Evolutionary conservation across 208 protist genomes (phyloP).

Genomic region (Crithidia acanthocephali): DNA sequence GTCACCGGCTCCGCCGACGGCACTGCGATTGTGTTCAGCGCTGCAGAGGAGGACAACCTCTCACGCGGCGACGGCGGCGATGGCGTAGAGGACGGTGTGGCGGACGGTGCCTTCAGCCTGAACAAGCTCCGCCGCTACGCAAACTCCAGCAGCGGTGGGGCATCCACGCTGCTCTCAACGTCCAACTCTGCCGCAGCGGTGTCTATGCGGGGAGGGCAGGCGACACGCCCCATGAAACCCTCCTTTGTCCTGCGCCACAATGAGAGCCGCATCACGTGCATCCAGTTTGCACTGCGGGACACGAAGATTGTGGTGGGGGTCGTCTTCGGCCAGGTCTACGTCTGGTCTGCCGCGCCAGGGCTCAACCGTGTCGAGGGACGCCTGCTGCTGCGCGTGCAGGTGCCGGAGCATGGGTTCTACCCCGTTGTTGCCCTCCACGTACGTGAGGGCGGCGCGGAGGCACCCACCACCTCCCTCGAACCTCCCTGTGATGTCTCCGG

Average conservation of each 20-base stretch:
- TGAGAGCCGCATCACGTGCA: constrained; percentile 48
- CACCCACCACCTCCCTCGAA: neutral
- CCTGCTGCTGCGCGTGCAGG: constrained; percentile 57
- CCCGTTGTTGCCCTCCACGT: constrained; percentile 54
- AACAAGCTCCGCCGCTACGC: neutral
- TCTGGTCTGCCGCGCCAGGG: constrained; percentile 73
- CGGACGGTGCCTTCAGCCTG: neutral
- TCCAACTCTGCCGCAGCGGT: neutral
- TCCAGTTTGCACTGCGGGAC: constrained; percentile 55
- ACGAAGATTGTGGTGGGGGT: constrained; percentile 71
- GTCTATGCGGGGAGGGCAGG: neutral
- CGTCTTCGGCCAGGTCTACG: constrained; percentile 62
- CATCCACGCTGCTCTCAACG: neutral
- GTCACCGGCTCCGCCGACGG: constrained; percentile 73
- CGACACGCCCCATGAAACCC: constrained; percentile 11
- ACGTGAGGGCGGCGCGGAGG: constrained; percentile 5
- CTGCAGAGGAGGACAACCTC: constrained; percentile 6
- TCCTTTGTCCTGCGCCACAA: constrained; percentile 59
- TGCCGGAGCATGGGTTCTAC: constrained; percentile 47
- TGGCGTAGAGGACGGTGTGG: neutral
- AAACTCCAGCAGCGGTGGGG: no score
- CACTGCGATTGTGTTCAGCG: constrained; percentile 59
- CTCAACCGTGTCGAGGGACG: constrained; percentile 60
- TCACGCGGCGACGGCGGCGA: neutral
- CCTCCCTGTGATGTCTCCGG: neutral